Conservation (phyloP, 1,284 basidiomycete genomes). For the Cutaneotrichosporon sp. region DNA sequence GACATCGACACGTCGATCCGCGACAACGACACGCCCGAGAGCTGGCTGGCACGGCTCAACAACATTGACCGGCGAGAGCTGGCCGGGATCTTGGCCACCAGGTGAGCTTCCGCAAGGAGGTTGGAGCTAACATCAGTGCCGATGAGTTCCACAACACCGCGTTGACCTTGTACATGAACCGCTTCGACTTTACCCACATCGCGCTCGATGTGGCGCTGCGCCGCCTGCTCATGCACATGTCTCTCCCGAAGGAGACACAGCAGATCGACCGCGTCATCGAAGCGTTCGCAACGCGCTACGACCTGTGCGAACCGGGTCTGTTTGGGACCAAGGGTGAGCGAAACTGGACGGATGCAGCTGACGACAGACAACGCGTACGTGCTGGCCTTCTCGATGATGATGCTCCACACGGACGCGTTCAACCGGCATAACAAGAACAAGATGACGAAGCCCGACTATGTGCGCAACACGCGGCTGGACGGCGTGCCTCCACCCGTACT, state of each 20-base stretch:
- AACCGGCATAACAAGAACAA: conserved; percentile 97
- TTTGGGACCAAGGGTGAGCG: conserved; percentile 72
- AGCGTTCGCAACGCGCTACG: conserved; percentile 85
- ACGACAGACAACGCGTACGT: conserved; percentile 88
- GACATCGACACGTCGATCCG: conserved; percentile 5
- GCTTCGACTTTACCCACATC: conserved; percentile 75
- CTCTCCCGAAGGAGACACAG: conserved; percentile 92
- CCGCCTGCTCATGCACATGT: conserved; percentile 85
- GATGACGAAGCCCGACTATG: conserved; percentile 92
- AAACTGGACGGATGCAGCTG: conserved; percentile 16
- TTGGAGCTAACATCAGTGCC: conserved; percentile 59
- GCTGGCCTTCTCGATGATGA: conserved; percentile 95
- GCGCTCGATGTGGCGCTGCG: conserved; percentile 92
- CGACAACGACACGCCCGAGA: conserved; percentile 53
- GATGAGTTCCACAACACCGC: conserved; percentile 73
- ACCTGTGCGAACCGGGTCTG: conserved; percentile 77
- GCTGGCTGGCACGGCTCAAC: conserved; percentile 67
- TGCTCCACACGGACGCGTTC: conserved; percentile 98
- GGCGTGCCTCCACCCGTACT: conserved; percentile 80
- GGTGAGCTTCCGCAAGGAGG: conserved; percentile 60
- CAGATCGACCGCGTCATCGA: conserved; percentile 98
- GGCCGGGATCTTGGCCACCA: conserved; percentile 74
- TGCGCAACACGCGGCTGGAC: conserved; percentile 86
- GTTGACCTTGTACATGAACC: conserved; percentile 69
- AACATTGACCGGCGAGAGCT: conserved; percentile 74